A percentile compares a stretch with the other conserved stretches of the same genome.
These are phyloP conservation scores for Musa schizocarpa DNA, from an alignment of 176 grass and related monocot species.

Conservation along the genomic window DNA sequence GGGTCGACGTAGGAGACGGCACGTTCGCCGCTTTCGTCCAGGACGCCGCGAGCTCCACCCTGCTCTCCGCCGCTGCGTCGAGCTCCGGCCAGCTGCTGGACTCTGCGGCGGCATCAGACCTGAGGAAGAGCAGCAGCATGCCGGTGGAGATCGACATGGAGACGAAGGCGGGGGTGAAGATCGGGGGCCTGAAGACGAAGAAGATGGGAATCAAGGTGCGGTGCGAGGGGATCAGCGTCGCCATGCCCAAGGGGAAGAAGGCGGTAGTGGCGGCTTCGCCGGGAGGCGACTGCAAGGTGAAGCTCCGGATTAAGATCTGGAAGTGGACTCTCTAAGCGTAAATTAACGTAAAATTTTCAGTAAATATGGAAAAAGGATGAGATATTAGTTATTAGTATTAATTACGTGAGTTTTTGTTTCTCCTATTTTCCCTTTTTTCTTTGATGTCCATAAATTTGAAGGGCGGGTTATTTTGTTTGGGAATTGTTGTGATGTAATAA, in stretches of 20 bases:
- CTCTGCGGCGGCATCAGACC: constrained; percentile 43
- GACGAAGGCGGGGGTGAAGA: constrained; percentile 71
- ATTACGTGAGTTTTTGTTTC: too few relatives aligned
- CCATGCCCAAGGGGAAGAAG: constrained; percentile 50
- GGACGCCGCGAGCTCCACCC: constrained; percentile 53
- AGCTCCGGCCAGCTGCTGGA: constrained; percentile 49
- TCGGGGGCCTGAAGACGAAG: constrained; percentile 61
- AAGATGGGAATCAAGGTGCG: constrained; percentile 66
- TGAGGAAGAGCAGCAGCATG: constrained; percentile 64
- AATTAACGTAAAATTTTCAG: too few relatives aligned
- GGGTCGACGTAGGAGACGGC: constrained; percentile 52
- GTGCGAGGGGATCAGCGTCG: constrained; percentile 62
- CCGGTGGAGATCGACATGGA: constrained; percentile 56
- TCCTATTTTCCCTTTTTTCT: too few relatives aligned
- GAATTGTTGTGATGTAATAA: too few relatives aligned
- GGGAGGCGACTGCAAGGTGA: constrained; percentile 48
- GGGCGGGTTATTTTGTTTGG: too few relatives aligned
- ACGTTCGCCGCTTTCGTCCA: constrained; percentile 53
- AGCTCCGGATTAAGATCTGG: constrained; percentile 95
- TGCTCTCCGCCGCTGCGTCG: constrained; percentile 48
- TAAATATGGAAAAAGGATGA: too few relatives aligned
- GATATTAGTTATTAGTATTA: too few relatives aligned
- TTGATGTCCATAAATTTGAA: too few relatives aligned
- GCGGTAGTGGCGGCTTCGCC: neutral
- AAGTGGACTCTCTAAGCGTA: constrained; percentile 77